Conservation (phyloP, 2,329 filamentous ascomycete genomes). For the Aspergillus fructus region DNA sequence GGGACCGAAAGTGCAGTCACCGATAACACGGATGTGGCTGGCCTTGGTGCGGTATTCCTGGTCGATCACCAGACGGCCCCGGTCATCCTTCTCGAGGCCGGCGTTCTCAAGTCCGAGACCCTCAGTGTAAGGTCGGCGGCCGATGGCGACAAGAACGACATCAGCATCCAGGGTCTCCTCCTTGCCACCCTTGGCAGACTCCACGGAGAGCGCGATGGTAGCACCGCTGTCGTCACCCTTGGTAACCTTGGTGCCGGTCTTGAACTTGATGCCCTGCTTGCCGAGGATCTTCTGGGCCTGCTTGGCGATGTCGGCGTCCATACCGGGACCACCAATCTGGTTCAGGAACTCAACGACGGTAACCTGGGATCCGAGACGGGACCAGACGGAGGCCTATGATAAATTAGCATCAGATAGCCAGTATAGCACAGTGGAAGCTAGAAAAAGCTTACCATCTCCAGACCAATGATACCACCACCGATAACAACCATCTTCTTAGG, state of each 20-base stretch:
- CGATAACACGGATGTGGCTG: constrained; percentile 94
- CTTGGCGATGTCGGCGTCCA: constrained; percentile 94
- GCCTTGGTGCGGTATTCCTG: constrained; percentile 98
- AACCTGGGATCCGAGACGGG: constrained; percentile 85
- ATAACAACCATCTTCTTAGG: constrained; percentile 97
- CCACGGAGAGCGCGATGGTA: constrained; percentile 76
- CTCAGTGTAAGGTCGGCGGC: constrained; percentile 88
- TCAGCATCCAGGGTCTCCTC: constrained; percentile 88
- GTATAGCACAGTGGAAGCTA: neutral
- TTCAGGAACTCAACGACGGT: constrained; percentile 96
- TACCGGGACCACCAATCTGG: constrained; percentile 95
- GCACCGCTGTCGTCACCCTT: constrained; percentile 78
- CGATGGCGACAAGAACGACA: constrained; percentile 94
- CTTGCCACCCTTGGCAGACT: constrained; percentile 96
- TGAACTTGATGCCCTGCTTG: constrained; percentile 98
- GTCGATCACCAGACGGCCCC: constrained; percentile 93
- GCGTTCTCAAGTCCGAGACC: constrained; percentile 93
- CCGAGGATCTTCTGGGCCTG: constrained; percentile 84
- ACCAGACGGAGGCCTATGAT: constrained; percentile 80
- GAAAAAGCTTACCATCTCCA: constrained; percentile 76
- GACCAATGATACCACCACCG: constrained; percentile 95
- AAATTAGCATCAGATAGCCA: constrained; percentile 1
- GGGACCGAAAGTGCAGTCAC: constrained; percentile 93
- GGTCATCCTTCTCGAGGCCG: constrained; percentile 71
- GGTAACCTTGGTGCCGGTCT: constrained; percentile 92